Percentiles rank a stretch among this genome's conserved stretches.
Evolutionary conservation across 225 moss, liverwort and hornwort species (phyloP).

Genomic region (Thuidium tamariscinum): DNA sequence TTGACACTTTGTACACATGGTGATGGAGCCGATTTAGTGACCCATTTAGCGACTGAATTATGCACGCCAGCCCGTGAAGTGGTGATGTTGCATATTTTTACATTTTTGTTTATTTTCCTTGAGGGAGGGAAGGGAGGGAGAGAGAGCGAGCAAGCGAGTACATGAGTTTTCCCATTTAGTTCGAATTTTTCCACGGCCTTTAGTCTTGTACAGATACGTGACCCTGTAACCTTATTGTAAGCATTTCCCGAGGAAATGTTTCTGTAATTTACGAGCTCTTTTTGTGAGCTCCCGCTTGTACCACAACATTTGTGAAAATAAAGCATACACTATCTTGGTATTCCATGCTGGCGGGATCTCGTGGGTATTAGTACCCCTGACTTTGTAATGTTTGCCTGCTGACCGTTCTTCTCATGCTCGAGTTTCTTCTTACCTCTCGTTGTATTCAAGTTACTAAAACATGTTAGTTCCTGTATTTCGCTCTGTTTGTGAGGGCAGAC

Average conservation of each 20-base stretch:
- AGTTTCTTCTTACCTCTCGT: no score
- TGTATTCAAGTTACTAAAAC: not conserved
- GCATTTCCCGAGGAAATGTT: slow-evolving; percentile 37
- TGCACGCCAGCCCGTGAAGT: slow-evolving; percentile 4
- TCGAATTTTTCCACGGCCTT: slow-evolving; percentile 61
- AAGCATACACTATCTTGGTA: slow-evolving; percentile 19
- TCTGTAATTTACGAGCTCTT: slow-evolving; percentile 69
- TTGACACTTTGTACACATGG: slow-evolving; percentile 66
- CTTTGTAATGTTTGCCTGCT: not conserved
- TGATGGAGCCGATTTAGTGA: slow-evolving; percentile 44
- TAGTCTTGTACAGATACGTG: slow-evolving; percentile 93
- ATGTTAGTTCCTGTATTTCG: no score
- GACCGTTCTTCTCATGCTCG: no score
- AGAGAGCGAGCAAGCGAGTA: not conserved
- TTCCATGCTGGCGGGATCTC: no score
- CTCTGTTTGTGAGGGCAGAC: not conserved
- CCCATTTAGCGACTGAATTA: slow-evolving; percentile 7
- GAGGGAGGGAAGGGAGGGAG: not conserved
- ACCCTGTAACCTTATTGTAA: slow-evolving; percentile 94
- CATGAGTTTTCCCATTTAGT: slow-evolving; percentile 53
- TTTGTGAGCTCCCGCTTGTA: slow-evolving; percentile 58
- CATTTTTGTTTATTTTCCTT: slow-evolving; percentile 40
- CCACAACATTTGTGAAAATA: slow-evolving; percentile 93
- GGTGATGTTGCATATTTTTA: slow-evolving; percentile 20
- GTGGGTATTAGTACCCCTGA: no score